Evolutionary conservation across 2,329 filamentous ascomycete species (phyloP).

Genomic region (Trichoderma hamatum): DNA sequence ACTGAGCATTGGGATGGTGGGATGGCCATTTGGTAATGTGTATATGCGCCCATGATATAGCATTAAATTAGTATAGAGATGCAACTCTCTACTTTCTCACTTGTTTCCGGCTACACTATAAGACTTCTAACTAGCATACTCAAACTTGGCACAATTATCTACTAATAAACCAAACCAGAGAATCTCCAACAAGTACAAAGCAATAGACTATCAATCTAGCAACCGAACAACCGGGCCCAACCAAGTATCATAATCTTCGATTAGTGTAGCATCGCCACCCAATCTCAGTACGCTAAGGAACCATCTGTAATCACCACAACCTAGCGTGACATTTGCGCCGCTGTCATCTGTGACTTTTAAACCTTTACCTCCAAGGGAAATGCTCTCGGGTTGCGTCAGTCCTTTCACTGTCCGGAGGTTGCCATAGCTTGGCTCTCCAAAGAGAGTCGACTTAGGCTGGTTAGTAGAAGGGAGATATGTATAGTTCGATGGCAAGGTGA

Average conservation of each 20-base stretch:
- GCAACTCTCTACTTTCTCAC: not conserved
- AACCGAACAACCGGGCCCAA: constrained; percentile 4
- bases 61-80: no score
- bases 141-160: not conserved
- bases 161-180: not conserved
- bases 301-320: not conserved
- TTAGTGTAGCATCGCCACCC: not conserved
- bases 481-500: not conserved
- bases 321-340: not conserved
- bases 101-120: no score
- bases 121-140: no score
- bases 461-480: not conserved
- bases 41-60: no score
- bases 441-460: not conserved
- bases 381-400: not conserved
- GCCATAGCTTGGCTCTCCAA: constrained; percentile 6
- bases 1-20: not conserved
- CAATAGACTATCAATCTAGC: not conserved
- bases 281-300: not conserved
- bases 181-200: not conserved
- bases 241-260: not conserved
- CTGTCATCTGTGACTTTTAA: not conserved
- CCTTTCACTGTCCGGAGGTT: not conserved
- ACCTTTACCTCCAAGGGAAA: not conserved
- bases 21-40: not conserved